phyloP scores from a whole-genome alignment of 306 rosid species.

The Glycine soja region DNA sequence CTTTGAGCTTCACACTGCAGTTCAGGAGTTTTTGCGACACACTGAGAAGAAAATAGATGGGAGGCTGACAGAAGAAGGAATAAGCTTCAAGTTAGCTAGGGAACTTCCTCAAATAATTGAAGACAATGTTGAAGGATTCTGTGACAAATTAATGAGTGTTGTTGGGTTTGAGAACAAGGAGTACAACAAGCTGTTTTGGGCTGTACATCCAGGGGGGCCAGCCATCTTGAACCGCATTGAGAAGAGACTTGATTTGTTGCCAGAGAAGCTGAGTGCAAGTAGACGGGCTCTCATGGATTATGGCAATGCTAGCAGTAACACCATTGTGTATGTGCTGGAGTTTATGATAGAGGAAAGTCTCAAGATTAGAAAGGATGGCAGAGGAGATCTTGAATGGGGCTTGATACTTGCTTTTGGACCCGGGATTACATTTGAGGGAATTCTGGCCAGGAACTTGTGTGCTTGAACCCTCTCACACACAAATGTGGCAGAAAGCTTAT shows the following conservation, averaged over 20 bases:
- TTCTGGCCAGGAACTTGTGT: slow-evolving; percentile 75
- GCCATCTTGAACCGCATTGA: slow-evolving; percentile 86
- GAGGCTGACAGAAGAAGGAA: slow-evolving; percentile 85
- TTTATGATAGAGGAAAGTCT: slow-evolving; percentile 77
- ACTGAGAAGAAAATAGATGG: slow-evolving; percentile 89
- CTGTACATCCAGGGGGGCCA: slow-evolving; percentile 92
- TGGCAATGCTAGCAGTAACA: slow-evolving; percentile 90
- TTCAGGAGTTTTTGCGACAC: slow-evolving; percentile 73
- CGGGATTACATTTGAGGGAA: slow-evolving; percentile 91
- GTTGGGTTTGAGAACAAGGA: slow-evolving; percentile 60
- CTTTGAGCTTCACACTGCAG: slow-evolving; percentile 86
- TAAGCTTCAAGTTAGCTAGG: slow-evolving; percentile 78
- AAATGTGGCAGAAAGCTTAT: too few species aligned
- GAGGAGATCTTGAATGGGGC: slow-evolving; percentile 73
- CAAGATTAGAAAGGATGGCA: slow-evolving; percentile 39
- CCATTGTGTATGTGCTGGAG: slow-evolving; percentile 86
- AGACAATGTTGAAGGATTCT: slow-evolving; percentile 80
- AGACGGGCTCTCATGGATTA: slow-evolving; percentile 82
- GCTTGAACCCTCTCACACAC: slow-evolving; percentile 13
- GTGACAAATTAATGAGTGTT: slow-evolving; percentile 60
- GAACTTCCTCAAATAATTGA: slow-evolving; percentile 94
- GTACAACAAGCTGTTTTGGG: slow-evolving; percentile 81
- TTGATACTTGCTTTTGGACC: slow-evolving; percentile 95
- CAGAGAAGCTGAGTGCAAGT: slow-evolving; percentile 79
- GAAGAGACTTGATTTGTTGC: slow-evolving; percentile 75